Base-by-base conservation (phyloP, 2,329 filamentous ascomycete species). In the Aureobasidium uvarum region DNA sequence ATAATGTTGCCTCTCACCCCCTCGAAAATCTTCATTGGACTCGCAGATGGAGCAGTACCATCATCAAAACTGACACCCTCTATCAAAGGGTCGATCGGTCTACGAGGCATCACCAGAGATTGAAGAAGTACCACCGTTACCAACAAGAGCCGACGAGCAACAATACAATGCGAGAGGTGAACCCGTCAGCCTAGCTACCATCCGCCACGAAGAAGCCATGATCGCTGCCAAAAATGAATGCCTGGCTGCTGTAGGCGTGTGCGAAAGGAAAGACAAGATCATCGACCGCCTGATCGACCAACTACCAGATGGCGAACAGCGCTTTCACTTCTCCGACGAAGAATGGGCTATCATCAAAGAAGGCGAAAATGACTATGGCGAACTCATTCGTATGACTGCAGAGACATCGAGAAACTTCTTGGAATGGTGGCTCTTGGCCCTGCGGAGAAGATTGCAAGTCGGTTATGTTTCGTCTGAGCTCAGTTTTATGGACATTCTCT, bases 151-250 rank as follows among this genome's bases (percentile, higher is more conserved):
- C 46, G 72, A 77, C 64, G 66, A 71, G 0, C 80, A 81, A 66
- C 72, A 76, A 43, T 81, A 81, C 66, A 78, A 82, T 67, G 71
- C 75, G 45, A 77, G 77, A 66, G 80, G 79, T 20, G 76, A 77
- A 46, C 79, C 80, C 4, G 71, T 77, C 69, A 81, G 80, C 60
- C 75, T 77, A 13, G 70, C 72, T 41, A 76, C 77, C 13, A 76
- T 75, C 33, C 72, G 74, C 6, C 75, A 77, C 62, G 78, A 77
- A 39, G 73, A 77, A 39, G 73, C 72, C 33, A 72, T 80, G 43
- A 74, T 80, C 60, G 74, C 77, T 62, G 80, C 80, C 8, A 78
- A 81, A 64, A 83, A 83, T 52, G 79, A 81, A 68, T 77, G 81
- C 1, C 74, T 81, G 5, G 78, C 77, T 23, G 76, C 80, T 0